Evolutionary conservation across 192 early-diverging fungal species (phyloP).

Genomic region (Podila clonocystis): DNA sequence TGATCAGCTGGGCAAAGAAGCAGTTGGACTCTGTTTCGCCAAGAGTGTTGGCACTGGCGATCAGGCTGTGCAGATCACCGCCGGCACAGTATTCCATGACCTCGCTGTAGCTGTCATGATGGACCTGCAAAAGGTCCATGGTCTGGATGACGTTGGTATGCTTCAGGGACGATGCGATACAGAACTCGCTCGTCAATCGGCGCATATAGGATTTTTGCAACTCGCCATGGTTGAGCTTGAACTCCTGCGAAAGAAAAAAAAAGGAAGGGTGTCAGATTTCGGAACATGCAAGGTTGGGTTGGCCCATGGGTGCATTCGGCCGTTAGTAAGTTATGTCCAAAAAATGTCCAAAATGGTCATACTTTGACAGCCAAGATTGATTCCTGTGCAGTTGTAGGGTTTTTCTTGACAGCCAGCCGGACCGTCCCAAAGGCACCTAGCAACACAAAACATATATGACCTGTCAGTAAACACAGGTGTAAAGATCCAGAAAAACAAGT

Average conservation of each 20-base stretch:
- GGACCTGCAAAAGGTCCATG: slow-evolving; percentile 76
- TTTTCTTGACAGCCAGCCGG: slow-evolving; percentile 29
- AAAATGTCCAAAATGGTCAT: not conserved
- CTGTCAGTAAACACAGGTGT: not conserved
- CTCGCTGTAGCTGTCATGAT: slow-evolving; percentile 69
- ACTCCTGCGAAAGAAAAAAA: slow-evolving; percentile 72
- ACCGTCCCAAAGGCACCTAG: slow-evolving; percentile 43
- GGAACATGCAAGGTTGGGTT: too few relatives aligned
- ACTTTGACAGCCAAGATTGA: slow-evolving; percentile 36
- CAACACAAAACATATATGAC: too few relatives aligned
- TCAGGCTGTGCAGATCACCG: slow-evolving; percentile 79
- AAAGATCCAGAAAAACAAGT: not conserved
- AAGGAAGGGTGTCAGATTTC: not conserved
- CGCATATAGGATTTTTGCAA: slow-evolving; percentile 61
- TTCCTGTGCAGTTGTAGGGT: slow-evolving; percentile 21
- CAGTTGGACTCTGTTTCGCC: slow-evolving; percentile 60
- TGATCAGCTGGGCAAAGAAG: slow-evolving; percentile 82
- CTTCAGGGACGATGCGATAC: slow-evolving; percentile 80
- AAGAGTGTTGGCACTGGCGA: slow-evolving; percentile 70
- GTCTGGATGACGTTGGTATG: slow-evolving; percentile 84
- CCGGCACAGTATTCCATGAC: slow-evolving; percentile 91
- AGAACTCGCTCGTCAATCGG: slow-evolving; percentile 77
- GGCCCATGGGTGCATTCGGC: too few relatives aligned
- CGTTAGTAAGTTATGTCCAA: too few relatives aligned
- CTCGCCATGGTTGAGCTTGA: slow-evolving; percentile 74